These are phyloP conservation scores for Triticum monococcum DNA, from an alignment of 176 grass and related monocot genomes.

Conservation along the genomic window DNA sequence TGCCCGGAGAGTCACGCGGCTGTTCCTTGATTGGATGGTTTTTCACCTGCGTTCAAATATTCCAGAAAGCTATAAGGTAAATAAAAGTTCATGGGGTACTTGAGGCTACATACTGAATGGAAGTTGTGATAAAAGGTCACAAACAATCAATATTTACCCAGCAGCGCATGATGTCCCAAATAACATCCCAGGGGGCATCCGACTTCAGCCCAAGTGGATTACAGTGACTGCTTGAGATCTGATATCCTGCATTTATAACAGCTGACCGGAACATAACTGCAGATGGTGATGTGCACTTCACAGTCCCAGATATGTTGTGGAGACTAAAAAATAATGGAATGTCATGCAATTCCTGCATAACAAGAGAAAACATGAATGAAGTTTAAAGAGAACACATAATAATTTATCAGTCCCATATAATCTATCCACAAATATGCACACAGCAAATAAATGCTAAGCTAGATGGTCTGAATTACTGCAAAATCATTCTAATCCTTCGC, in stretches of 20 bases:
- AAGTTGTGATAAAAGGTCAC: constrained; percentile 5
- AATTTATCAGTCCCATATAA: constrained; percentile 13
- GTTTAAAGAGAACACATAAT: constrained; percentile 11
- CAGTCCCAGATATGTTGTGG: constrained; percentile 84
- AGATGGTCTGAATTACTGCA: background rate
- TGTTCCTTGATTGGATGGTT: constrained; percentile 93
- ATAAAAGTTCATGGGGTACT: background rate
- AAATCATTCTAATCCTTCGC: background rate
- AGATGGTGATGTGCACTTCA: constrained; percentile 87
- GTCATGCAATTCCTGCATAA: constrained; percentile 80
- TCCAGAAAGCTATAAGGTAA: background rate
- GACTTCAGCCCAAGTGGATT: constrained; percentile 79
- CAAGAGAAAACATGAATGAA: constrained; percentile 35
- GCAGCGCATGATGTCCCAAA: constrained; percentile 99
- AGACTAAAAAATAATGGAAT: constrained; percentile 89
- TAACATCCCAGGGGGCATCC: constrained; percentile 91
- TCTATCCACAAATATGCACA: background rate
- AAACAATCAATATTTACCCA: constrained; percentile 57
- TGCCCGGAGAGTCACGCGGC: constrained; percentile 53
- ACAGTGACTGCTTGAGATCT: constrained; percentile 75
- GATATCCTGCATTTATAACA: constrained; percentile 95
- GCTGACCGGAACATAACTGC: constrained; percentile 83
- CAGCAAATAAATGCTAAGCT: constrained; percentile 20
- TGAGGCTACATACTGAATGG: background rate
- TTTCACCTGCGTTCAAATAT: constrained; percentile 56